Evolutionary conservation across 495 filamentous ascomycete genomes (phyloP), one percentile per base, ranked within the genome.

Genomic region (Aspergillus haitiensis): DNA sequence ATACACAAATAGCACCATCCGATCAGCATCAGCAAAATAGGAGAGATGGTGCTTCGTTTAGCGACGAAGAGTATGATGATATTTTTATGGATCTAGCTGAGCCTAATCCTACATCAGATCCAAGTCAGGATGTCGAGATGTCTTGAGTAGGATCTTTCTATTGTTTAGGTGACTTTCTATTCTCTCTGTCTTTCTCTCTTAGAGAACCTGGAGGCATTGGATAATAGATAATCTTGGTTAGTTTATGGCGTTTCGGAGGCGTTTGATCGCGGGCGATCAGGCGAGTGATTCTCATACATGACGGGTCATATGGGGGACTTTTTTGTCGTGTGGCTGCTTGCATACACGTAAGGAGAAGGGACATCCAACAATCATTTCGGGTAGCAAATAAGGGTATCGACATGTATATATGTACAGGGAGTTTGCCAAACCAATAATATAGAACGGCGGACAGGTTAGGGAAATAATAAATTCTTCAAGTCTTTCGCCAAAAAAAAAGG

Each of bases 31-130:
- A 50, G 34, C 10, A 16, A 39, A n/a, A 1, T 36, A 6, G 16
- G 8, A 48, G 27, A 42, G 53, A 60, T 60, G 36, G 33, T 40
- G 60, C 27, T 47, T 64, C 61, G 5, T 82, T 78, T 42, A 82
- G 83, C 44, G 81, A 88, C 59, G 83, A 82, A 16, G 81, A 84
- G 44, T 82, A 83, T 64, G 81, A 82, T 60, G 73, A 73, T 65
- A 71, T 84, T 32, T 83, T 82, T 56, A 77, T 74, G 67, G 67
- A 71, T 33, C 39, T 80, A 50, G 64, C 62, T 34, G 72, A 73
- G 32, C 64, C 56, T 4, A 42, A 31, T 15, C 32, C 61, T 9
- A 34, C 21, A 27, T 3, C 3, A 27, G 21, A 27, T 3, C 21
- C 60, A 13, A 50, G 62, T 52, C 72, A 75, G 67, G 74, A 75